Percentiles rank a stretch among this genome's conserved stretches.
Conservation (phyloP, 768 basidiomycete species). For the Cubamyces sp. region DNA sequence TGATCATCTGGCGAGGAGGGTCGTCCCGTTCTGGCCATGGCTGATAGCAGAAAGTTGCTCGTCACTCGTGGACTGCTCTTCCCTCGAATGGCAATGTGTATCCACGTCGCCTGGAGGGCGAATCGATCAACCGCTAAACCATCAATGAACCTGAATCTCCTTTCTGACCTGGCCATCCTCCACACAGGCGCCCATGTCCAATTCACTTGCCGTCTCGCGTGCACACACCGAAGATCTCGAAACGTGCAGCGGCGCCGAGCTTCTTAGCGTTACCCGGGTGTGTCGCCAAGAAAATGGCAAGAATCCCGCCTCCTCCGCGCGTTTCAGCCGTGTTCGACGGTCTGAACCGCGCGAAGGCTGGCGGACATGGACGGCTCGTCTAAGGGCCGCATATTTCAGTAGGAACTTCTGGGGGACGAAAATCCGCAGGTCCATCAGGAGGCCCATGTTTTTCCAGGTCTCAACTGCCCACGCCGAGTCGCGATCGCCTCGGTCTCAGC, state of each 20-base stretch:
- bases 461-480: neutral
- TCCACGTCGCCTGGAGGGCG: conserved; percentile 9
- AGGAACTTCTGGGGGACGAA: conserved; percentile 9
- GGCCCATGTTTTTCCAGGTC: conserved; percentile 1
- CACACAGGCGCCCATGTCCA: neutral
- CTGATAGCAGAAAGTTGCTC: conserved; percentile 5
- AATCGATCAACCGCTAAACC: conserved; percentile 15
- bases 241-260: conserved; percentile 7
- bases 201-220: neutral
- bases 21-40: conserved; percentile 6
- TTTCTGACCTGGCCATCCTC: neutral
- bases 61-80: neutral
- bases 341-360: neutral
- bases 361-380: conserved; percentile 8
- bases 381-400: neutral
- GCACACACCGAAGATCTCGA: neutral
- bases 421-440: conserved; percentile 10
- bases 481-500: conserved; percentile 1
- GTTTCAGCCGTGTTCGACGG: neutral
- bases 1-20: conserved; percentile 10
- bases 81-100: conserved; percentile 16
- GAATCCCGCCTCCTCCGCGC: neutral
- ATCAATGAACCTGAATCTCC: conserved; percentile 19
- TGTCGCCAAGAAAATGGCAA: neutral
- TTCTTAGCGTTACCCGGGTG: neutral